Evolutionary conservation across 371 early-diverging fungal genomes (phyloP), one percentile per base, ranked within the genome.

Genomic region (Dichotomocladium elegans): DNA sequence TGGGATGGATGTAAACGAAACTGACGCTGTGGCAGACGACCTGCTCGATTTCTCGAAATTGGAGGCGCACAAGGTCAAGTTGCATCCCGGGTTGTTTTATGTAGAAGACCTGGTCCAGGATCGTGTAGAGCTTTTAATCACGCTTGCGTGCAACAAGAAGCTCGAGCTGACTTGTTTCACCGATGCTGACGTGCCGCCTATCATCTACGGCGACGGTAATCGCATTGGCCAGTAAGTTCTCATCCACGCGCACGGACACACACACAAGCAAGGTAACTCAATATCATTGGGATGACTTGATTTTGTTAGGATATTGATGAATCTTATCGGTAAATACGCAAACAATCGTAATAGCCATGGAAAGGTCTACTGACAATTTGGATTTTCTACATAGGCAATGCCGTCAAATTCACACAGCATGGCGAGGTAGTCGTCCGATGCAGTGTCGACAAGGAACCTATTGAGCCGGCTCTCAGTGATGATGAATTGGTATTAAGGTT

Each of bases 31-130:
- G n/a, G 5, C 49, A 63, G 72, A 84, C 26, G 84, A 84, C 55
- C 47, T 85, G 25, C 54, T 85, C 41, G 81, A 85, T 53, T 83
- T 84, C 45, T 79, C 80, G 30, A 85, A 83, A 37, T 53, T 84
- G 50, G 81, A 84, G 53, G 80, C 85, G 0, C 80, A 74, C 40
- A 84, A 84, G 43, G 81, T 84, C 30, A 78, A 75, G 8, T 41
- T 84, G n/a, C 76, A 81, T 30, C 55, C 66, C 25, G 74, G 77
- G 1, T 55, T 76, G 1, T 61, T 83, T 21, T 77, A 78, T 41
- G 65, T 82, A 15, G 81, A 81, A 26, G 81, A 80, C 34, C 57
- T 81, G 14, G 59, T 81, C 37, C 80, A 64, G 46, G 80, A 79
- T 55, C 71, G 81, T 0, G 66, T 79, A n/a, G 83, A 80, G 34